Conservation (phyloP, 139 green algal species). For the Picochlorum sp. region DNA sequence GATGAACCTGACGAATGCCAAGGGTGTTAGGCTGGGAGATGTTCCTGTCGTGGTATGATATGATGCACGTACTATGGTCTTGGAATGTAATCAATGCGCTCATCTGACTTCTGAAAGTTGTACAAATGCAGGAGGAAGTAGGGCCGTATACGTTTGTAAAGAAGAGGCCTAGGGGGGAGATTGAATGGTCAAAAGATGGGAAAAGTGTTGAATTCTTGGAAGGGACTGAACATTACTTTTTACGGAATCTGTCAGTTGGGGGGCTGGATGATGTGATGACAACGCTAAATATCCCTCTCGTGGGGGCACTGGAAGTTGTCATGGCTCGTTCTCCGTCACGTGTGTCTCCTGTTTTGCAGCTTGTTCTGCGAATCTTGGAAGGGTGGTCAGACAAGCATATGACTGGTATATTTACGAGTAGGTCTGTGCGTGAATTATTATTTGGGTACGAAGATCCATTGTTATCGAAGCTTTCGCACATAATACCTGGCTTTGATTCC, state of each 20-base stretch:
- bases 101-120: too few relatives aligned
- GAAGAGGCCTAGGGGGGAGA: background rate
- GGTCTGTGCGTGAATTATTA: constrained; percentile 27
- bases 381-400: constrained; percentile 8
- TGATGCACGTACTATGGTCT: too few relatives aligned
- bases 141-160: constrained; percentile 26
- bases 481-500: constrained; percentile 7
- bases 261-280: constrained; percentile 16
- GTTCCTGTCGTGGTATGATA: too few relatives aligned
- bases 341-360: background rate
- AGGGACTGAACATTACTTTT: constrained; percentile 8
- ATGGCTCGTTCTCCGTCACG: background rate
- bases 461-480: constrained; percentile 8
- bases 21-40: constrained; percentile 22
- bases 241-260: background rate
- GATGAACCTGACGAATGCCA: constrained; percentile 46
- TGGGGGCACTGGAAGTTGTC: constrained; percentile 19
- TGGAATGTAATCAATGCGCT: too few relatives aligned
- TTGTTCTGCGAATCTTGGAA: constrained; percentile 17
- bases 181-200: constrained; percentile 3
- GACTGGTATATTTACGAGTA: constrained; percentile 25
- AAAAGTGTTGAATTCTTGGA: constrained; percentile 13
- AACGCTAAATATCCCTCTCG: constrained; percentile 33
- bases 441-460: constrained; percentile 35
- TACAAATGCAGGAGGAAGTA: constrained; percentile 23